phyloP scores from a whole-genome alignment of 2,329 filamentous ascomycete genomes.

The Daldinia eschscholtzii region DNA sequence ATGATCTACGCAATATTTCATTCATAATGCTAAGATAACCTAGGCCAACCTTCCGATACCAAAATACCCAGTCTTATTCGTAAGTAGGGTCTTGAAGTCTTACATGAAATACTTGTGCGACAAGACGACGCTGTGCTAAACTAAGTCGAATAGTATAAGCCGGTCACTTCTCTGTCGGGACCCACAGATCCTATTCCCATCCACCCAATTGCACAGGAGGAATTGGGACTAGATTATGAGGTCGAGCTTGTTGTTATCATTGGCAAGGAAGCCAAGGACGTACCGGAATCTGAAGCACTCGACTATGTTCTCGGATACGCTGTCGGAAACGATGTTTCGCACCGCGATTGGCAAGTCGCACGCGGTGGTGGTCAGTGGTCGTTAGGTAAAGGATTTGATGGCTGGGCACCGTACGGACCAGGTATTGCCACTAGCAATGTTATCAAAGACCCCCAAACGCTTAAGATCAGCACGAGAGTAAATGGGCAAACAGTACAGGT shows the following conservation, averaged over 20 bases:
- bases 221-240: constrained; percentile 80
- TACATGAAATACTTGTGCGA: background rate
- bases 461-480: constrained; percentile 69
- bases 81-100: constrained; percentile 51
- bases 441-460: constrained; percentile 68
- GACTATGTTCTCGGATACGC: constrained; percentile 80
- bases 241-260: constrained; percentile 82
- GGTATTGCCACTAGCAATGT: constrained; percentile 72
- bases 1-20: background rate
- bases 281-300: constrained; percentile 74
- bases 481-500: constrained; percentile 71
- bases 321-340: constrained; percentile 83
- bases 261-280: constrained; percentile 73
- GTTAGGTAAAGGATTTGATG: constrained; percentile 80
- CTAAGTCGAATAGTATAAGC: constrained; percentile 67
- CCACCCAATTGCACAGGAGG: constrained; percentile 73
- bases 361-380: constrained; percentile 77
- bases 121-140: constrained; percentile 6
- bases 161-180: constrained; percentile 73
- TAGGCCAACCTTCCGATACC: constrained; percentile 75
- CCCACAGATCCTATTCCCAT: constrained; percentile 76
- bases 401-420: constrained; percentile 80
- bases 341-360: constrained; percentile 81
- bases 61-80: constrained; percentile 78
- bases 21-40: constrained; percentile 19